phyloP scores from a whole-genome alignment of 1,284 basidiomycete genomes.

The Cryptococcus maquisensis region DNA sequence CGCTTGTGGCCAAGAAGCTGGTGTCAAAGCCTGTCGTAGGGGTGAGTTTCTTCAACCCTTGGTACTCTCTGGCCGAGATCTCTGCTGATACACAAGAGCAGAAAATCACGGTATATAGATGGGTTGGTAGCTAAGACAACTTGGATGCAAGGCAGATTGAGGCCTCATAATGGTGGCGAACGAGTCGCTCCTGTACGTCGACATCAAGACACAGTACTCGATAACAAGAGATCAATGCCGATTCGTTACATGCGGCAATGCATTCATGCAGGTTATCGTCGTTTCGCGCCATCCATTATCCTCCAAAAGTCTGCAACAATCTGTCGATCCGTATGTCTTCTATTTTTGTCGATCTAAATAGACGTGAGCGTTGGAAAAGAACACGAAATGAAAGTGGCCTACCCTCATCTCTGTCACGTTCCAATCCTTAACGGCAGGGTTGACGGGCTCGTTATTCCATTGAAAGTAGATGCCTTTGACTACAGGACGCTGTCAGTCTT shows the following conservation, averaged over 20 bases:
- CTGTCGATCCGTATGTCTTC: slow-evolving; percentile 91
- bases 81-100: background rate
- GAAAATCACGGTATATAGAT: slow-evolving; percentile 23
- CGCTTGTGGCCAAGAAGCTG: slow-evolving; percentile 80
- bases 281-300: slow-evolving; percentile 58
- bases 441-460: slow-evolving; percentile 85
- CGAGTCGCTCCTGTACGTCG: no score
- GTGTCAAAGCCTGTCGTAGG: slow-evolving; percentile 59
- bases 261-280: slow-evolving; percentile 6
- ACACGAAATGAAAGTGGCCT: slow-evolving; percentile 16
- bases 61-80: background rate
- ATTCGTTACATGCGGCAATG: background rate
- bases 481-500: slow-evolving; percentile 36
- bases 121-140: slow-evolving; percentile 20
- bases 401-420: slow-evolving; percentile 92
- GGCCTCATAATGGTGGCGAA: no score
- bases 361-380: slow-evolving; percentile 2
- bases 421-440: slow-evolving; percentile 88
- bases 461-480: slow-evolving; percentile 91
- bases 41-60: slow-evolving; percentile 34
- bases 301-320: slow-evolving; percentile 95
- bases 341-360: slow-evolving; percentile 76
- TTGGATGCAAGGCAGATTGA: no score
- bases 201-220: background rate
- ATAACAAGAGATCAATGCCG: background rate